Evolutionary conservation across 352 stramenopile species (phyloP), one percentile per base, ranked within the genome.

Genomic region (Phytophthora nicotianae): DNA sequence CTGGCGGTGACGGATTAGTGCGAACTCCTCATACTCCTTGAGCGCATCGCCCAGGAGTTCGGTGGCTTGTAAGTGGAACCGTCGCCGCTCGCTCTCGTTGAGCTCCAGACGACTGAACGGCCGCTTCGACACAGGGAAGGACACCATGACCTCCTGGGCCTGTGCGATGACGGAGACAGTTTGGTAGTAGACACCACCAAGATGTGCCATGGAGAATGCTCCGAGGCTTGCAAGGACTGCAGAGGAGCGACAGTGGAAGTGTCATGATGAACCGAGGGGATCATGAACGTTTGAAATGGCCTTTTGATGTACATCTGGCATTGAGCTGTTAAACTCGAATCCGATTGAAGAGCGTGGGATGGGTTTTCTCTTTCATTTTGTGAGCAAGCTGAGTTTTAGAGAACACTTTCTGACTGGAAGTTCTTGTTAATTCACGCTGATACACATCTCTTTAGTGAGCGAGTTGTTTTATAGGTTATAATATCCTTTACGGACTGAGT

Each of bases 11-110:
- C 66, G 69, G 9, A 70, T 55, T 4, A 74, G 58, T 5, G 59
- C 62, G 21, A 69, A 74, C 20, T 77, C 73, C 35, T 81, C 69
- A 33, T 72, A 81, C 23, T 76, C 66, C 10, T 43, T 50, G 2
- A 81, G 56, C 2, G 72, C 62, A 3, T 58, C 42, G 49, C 49
- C 54, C n/a, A 80, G 48, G 23, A 77, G 20, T 26, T 75, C 65
- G 1, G 60, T 74, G 43, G 72, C 72, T 53, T 71, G 68, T 2
- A 48, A 60, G 51, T 77, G 69, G 55, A 77, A 77, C 23, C 42
- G 65, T 4, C 65, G 65, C 4, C 58, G 35, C 10, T 72, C 68
- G 20, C 10, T 37, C 7, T 77, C 65, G n/a, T 16, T 63, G 4
- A 80, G 72, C 46, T 69, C 54, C 26, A 75, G 50, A 11, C 60